These are phyloP conservation scores for Calonectria henricotiae DNA, from an alignment of 2,329 filamentous ascomycete genomes.

Conservation along the genomic window DNA sequence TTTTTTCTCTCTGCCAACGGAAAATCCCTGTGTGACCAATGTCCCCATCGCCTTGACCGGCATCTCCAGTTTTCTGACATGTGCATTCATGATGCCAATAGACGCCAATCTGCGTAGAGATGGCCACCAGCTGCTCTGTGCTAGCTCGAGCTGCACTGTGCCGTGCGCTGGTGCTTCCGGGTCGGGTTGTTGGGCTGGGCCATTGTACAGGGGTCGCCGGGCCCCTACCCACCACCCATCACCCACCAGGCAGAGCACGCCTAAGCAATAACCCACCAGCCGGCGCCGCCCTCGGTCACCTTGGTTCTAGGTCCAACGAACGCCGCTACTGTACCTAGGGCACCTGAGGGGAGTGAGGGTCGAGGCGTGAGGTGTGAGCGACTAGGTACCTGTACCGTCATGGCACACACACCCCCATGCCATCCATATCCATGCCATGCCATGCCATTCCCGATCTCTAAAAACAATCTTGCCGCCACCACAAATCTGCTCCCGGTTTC, in stretches of 20 bases:
- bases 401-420: slow-evolving; percentile 19
- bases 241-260: slow-evolving; percentile 11
- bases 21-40: slow-evolving; percentile 9
- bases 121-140: slow-evolving; percentile 15
- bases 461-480: slow-evolving; percentile 25
- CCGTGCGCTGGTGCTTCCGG: slow-evolving; percentile 23
- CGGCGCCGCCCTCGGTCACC: slow-evolving; percentile 21
- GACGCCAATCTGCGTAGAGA: slow-evolving; percentile 10
- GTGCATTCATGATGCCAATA: slow-evolving; percentile 23
- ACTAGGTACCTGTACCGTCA: slow-evolving; percentile 11
- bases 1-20: slow-evolving; percentile 7
- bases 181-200: slow-evolving; percentile 15
- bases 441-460: slow-evolving; percentile 25
- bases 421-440: slow-evolving; percentile 23
- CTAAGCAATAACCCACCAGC: slow-evolving; percentile 23
- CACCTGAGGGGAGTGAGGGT: slow-evolving; percentile 13
- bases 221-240: slow-evolving; percentile 5
- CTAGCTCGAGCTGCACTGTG: slow-evolving; percentile 21
- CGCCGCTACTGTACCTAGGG: slow-evolving; percentile 18
- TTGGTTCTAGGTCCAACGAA: slow-evolving; percentile 30
- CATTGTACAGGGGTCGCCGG: slow-evolving; percentile 15
- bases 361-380: slow-evolving; percentile 5
- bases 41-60: neutral
- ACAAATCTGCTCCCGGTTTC: slow-evolving; percentile 15
- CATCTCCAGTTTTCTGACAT: slow-evolving; percentile 26